These are phyloP conservation scores for Cerrena zonata DNA, from an alignment of 1,284 basidiomycete species.

Conservation along the genomic window DNA sequence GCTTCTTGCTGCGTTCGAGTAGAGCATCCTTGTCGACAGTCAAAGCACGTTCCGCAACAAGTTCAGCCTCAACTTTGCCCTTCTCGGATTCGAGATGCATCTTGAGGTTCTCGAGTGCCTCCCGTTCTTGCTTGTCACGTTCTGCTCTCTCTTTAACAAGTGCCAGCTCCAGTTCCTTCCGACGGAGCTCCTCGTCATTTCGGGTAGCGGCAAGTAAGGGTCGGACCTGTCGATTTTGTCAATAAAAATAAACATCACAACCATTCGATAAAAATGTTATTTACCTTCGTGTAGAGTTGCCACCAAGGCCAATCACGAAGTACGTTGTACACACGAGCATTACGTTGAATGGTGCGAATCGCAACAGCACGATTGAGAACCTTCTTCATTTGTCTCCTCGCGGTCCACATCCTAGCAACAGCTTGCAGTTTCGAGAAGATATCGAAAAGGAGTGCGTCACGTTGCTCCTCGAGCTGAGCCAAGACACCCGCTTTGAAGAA, in stretches of 20 bases:
- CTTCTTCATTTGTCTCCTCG: constrained; percentile 89
- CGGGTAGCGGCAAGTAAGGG: constrained; percentile 89
- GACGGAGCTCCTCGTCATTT: constrained; percentile 85
- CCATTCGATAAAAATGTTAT: constrained; percentile 5
- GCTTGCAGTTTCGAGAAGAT: constrained; percentile 89
- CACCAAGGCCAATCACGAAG: constrained; percentile 98
- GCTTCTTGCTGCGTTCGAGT: constrained; percentile 81
- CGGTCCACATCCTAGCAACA: constrained; percentile 78
- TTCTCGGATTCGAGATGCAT: constrained; percentile 80
- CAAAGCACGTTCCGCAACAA: constrained; percentile 79
- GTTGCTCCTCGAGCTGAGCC: constrained; percentile 92
- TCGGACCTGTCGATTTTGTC: constrained; percentile 75
- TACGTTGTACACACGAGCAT: constrained; percentile 86
- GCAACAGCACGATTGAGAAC: constrained; percentile 89
- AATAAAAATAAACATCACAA: no score
- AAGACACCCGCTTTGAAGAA: constrained; percentile 99
- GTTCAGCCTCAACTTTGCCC: constrained; percentile 71
- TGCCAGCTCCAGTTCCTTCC: constrained; percentile 82
- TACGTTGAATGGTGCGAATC: constrained; percentile 87
- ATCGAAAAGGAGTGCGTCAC: constrained; percentile 83
- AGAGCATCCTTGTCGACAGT: constrained; percentile 80
- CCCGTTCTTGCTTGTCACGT: constrained; percentile 76
- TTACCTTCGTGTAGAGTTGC: constrained; percentile 90
- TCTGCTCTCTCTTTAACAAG: constrained; percentile 82
- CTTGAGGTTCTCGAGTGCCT: constrained; percentile 72